Evolutionary conservation across 78 protist genomes (phyloP), one percentile per base, ranked within the genome.

Genomic region (Speleostelium caveatum): DNA sequence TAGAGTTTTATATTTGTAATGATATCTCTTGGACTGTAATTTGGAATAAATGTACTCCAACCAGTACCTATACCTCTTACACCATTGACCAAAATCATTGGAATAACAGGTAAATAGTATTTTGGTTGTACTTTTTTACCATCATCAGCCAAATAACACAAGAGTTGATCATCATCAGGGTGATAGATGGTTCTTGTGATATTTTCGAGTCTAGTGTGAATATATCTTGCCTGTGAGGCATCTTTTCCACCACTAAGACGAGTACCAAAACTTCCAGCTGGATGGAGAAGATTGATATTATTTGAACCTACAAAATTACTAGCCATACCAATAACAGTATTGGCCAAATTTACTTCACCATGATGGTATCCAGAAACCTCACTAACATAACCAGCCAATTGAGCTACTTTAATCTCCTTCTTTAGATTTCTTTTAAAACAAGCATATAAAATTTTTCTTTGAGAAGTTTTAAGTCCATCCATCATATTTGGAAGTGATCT

Each of bases 381-480:
- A 14, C 87, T 77, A 24, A 88, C 94, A 72, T 88, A 88, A 53
- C 94, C 94, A 33, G 87, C 58, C 36, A 88, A 36, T 63, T 88
- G 94, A 12, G 94, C 86, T 10, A 88, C 94, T 94, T 98, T 99
- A 59, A 99, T 80, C 56, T 98, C 99, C 3, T 58, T 2, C 32
- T 39, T 92, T 26, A 99, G 76, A 38, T 97, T 96, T 22, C 99
- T 94, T 96, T 98, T 98, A 96, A 99, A 99, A 95, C 99, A 97
- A 7, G 94, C 65, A 74, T 68, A 99, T 28, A 99, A 42, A 49
- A 99, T 94, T 93, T 99, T 99, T 28, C 99, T 75, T 75, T 98
- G 99, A 3, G 97, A 98, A 0, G 99, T 99, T 80, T 99, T 99
- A 51, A 99, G 36, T 14, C 99, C 99, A 59, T 99, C 99, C 14